These are phyloP conservation scores for Gamsiella multidivaricata DNA, from an alignment of 192 early-diverging fungal genomes.

Conservation along the genomic window DNA sequence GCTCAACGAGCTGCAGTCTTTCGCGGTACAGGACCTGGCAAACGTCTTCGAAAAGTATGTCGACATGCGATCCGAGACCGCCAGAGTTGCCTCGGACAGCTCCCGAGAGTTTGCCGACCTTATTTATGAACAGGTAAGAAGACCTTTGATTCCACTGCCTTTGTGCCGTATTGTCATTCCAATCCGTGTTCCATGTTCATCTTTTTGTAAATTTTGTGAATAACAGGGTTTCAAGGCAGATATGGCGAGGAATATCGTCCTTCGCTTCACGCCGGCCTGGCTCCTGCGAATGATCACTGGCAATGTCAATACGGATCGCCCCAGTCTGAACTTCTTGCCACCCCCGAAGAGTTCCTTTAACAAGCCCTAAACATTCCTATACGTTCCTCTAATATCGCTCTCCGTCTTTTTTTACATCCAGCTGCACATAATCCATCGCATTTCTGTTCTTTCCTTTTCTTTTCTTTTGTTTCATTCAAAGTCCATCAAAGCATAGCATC, in stretches of 20 bases:
- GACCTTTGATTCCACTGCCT: not conserved
- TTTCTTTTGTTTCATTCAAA: no score
- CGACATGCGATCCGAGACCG: conserved; percentile 28
- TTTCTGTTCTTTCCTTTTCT: no score
- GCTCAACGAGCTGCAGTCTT: conserved; percentile 1
- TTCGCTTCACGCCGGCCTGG: conserved; percentile 41
- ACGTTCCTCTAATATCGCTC: no score
- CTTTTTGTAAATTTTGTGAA: conserved; percentile 2
- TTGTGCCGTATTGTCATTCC: not conserved
- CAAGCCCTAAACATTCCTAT: no score
- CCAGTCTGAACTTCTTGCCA: conserved; percentile 16
- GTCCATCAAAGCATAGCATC: no score
- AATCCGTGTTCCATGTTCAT: not conserved
- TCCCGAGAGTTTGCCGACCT: conserved; percentile 52
- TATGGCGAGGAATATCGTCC: conserved; percentile 41
- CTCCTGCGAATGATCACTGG: conserved; percentile 45
- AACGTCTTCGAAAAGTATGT: conserved; percentile 35
- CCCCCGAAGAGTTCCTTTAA: conserved; percentile 16
- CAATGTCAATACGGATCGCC: conserved; percentile 14
- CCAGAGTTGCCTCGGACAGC: conserved; percentile 40
- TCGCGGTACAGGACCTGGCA: not conserved
- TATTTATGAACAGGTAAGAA: conserved; percentile 40
- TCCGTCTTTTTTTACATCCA: no score
- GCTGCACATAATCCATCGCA: no score
- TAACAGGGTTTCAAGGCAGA: conserved; percentile 49